Evolutionary conservation across 768 basidiomycete genomes (phyloP).

Genomic region (Boletales sp.): DNA sequence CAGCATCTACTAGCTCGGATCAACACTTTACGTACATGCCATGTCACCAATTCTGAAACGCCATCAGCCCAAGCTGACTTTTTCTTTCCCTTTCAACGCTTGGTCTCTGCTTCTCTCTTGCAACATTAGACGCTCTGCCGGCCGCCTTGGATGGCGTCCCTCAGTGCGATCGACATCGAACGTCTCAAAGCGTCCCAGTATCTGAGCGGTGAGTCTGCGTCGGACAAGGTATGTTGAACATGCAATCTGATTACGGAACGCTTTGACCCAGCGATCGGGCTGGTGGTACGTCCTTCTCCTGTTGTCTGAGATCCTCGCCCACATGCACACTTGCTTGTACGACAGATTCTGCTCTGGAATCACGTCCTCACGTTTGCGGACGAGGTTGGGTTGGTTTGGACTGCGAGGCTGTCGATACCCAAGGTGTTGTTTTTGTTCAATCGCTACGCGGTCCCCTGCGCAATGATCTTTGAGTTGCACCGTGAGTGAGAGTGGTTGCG

Average conservation of each 20-base stretch:
- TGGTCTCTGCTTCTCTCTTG: background rate
- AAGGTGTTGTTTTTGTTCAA: slow-evolving; percentile 34
- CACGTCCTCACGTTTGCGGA: slow-evolving; percentile 32
- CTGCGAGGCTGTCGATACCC: slow-evolving; percentile 21
- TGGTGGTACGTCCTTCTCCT: slow-evolving; percentile 16
- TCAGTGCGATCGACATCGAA: slow-evolving; percentile 1
- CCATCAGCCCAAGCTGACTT: too few relatives aligned
- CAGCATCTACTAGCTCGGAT: background rate
- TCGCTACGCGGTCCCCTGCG: slow-evolving; percentile 31
- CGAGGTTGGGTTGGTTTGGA: slow-evolving; percentile 33
- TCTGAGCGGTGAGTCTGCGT: slow-evolving; percentile 20
- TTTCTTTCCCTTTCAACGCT: background rate
- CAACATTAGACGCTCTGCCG: background rate
- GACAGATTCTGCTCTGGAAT: slow-evolving; percentile 33
- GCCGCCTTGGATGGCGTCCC: slow-evolving; percentile 7
- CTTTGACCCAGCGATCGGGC: slow-evolving; percentile 16
- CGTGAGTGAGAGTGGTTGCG: slow-evolving; percentile 18
- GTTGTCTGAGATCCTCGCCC: background rate
- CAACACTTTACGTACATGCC: slow-evolving; percentile 3
- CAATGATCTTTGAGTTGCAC: slow-evolving; percentile 28
- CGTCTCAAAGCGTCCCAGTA: slow-evolving; percentile 19
- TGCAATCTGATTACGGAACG: too few relatives aligned
- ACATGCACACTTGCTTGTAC: background rate
- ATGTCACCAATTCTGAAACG: too few relatives aligned
- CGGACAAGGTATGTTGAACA: too few relatives aligned